phyloP scores from a whole-genome alignment of 345 rosid genomes.

The Melaleuca alternifolia region DNA sequence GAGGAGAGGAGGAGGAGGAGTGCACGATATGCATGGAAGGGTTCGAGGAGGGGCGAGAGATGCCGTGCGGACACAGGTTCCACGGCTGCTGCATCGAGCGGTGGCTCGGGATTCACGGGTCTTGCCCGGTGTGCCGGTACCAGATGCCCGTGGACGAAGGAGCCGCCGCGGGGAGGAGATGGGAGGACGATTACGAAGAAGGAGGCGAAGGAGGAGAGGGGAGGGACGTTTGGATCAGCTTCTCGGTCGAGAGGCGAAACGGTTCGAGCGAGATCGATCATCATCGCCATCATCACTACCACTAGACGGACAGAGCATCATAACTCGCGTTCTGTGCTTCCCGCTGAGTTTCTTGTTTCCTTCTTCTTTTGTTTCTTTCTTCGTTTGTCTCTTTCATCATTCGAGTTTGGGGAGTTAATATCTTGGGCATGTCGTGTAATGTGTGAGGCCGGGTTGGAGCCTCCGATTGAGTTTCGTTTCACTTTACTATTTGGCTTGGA shows the following conservation, averaged over 20 bases:
- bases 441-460: background rate
- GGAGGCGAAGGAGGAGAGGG: background rate
- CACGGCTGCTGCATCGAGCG: slow-evolving; percentile 59
- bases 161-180: slow-evolving; percentile 4
- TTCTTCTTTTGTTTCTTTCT: background rate
- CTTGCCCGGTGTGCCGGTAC: slow-evolving; percentile 76
- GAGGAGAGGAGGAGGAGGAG: slow-evolving; percentile 21
- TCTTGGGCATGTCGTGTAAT: background rate
- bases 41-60: slow-evolving; percentile 45
- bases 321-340: background rate
- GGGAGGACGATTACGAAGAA: background rate
- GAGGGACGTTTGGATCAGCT: slow-evolving; percentile 55
- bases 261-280: background rate
- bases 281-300: background rate
- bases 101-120: slow-evolving; percentile 72
- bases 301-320: background rate
- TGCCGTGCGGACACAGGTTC: slow-evolving; percentile 79
- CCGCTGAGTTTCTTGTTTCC: background rate
- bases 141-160: slow-evolving; percentile 64
- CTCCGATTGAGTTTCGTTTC: background rate
- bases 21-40: slow-evolving; percentile 75
- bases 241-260: slow-evolving; percentile 1
- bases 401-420: background rate
- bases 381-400: background rate
- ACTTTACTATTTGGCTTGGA: too few species aligned